phyloP scores from a whole-genome alignment of 176 grass and related monocot species.

The Alloteropsis semialata region DNA sequence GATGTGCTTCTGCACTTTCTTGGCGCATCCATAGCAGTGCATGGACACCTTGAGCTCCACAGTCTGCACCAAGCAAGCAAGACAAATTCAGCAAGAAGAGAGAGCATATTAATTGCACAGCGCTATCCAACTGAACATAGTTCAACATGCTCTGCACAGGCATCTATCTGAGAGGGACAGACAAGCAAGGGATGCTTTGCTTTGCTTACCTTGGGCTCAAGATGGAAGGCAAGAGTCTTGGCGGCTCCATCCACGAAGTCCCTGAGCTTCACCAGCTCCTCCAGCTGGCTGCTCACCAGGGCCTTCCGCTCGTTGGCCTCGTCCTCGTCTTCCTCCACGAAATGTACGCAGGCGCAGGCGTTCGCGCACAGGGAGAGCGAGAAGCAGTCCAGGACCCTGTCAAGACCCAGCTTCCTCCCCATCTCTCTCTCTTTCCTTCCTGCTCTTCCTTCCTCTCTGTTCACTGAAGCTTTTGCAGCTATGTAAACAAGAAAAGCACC shows the following conservation, averaged over 20 bases:
- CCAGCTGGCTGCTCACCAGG: constrained; percentile 66
- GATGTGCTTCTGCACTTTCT: constrained; percentile 95
- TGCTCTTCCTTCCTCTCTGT: not conserved
- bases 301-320: constrained; percentile 60
- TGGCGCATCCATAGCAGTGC: constrained; percentile 95
- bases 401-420: constrained; percentile 59
- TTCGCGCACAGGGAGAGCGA: constrained; percentile 57
- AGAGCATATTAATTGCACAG: not conserved
- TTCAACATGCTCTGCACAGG: not conserved
- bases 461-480: not conserved
- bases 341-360: constrained; percentile 64
- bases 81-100: not conserved
- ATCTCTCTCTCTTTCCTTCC: not conserved
- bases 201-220: constrained; percentile 73
- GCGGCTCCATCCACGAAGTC: constrained; percentile 49
- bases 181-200: not conserved
- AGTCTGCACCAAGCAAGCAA: constrained; percentile 43
- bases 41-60: constrained; percentile 96
- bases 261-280: constrained; percentile 78
- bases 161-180: not conserved
- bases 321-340: constrained; percentile 50
- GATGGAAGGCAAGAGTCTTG: constrained; percentile 88
- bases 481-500: not conserved
- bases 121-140: not conserved
- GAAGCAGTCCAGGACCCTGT: constrained; percentile 82